Base-by-base conservation (phyloP, 768 basidiomycete genomes). In the Epithele typhae region DNA sequence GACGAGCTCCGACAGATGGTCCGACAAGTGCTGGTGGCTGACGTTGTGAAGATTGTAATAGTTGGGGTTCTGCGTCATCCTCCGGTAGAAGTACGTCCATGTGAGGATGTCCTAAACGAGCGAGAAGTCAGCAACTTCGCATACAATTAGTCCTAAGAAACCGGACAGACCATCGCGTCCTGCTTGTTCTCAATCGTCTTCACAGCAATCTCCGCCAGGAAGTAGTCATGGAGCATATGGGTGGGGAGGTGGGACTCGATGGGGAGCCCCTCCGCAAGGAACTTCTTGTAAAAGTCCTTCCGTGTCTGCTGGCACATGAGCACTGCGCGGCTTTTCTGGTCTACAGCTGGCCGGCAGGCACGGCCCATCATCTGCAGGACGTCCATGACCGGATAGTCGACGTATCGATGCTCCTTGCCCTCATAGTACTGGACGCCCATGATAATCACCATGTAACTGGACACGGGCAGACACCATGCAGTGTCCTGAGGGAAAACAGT, bases 111-210 rank as follows among this genome's bases (percentile, higher is more conserved):
- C 95, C 82, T 91, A 5, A 38, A 35, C 0, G 46, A 30, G 39
- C 34, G 44, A 39, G 43, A n/a, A 47, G 37, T 14, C 21, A 25
- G 24, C 1, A 38, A 8, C 17, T 10, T 3, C 10, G 35, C 23
- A n/a, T 21, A 5, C 21, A 33, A 24, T 15, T 15, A 34, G 17
- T 3, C 9, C 18, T 4, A 12, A 18, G 8, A 14, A 30, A 14
- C 7, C 14, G 30, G 19, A 64, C 70, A 21, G 51, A 87, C 88
- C 87, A 92, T 88, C 0, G 90, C 90, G 63, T 96, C 92, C 66
- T 99, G 95, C 72, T 99, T 99, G 68, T 97, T 98, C 69, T 98
- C 93, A 47, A 98, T 97, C 11, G 94, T 98, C 70, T 93, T 95
- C 34, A 97, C 93, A 8, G 94, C 94, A 53, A 98, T 96, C 66